phyloP scores from a whole-genome alignment of 2,329 filamentous ascomycete species.

The Fusarium staphyleae region DNA sequence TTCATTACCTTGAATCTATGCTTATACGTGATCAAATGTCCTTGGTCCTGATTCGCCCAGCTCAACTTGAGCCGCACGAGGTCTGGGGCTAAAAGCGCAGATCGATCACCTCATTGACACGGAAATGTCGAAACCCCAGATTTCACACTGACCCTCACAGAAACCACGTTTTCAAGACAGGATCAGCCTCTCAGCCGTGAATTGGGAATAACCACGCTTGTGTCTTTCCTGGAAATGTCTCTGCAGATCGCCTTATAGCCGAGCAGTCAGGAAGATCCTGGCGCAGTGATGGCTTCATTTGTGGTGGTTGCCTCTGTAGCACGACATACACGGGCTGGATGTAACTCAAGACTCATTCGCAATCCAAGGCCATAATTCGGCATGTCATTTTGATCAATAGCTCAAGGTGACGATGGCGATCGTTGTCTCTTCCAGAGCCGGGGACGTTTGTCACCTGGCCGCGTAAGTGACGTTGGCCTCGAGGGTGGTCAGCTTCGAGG shows the following conservation, averaged over 20 bases:
- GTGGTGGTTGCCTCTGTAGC: background rate
- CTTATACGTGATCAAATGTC: conserved; percentile 26
- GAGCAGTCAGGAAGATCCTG: background rate
- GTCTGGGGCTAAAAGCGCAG: conserved; percentile 18
- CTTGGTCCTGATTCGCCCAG: conserved; percentile 18
- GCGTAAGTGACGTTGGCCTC: background rate
- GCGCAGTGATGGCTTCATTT: conserved; percentile 1
- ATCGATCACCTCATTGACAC: conserved; percentile 34
- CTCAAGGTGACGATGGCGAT: conserved; percentile 18
- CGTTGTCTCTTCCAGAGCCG: conserved; percentile 16
- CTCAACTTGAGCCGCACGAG: conserved; percentile 13
- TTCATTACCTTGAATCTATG: conserved; percentile 29
- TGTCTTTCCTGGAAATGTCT: conserved; percentile 26
- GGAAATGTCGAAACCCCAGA: conserved; percentile 34
- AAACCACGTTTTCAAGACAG: conserved; percentile 2
- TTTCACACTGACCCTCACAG: conserved; percentile 1
- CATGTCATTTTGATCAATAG: conserved; percentile 9
- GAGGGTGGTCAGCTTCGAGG: background rate
- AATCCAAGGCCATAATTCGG: conserved; percentile 8
- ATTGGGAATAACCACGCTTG: background rate
- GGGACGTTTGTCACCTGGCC: background rate
- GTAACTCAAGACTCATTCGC: conserved; percentile 8
- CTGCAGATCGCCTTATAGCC: conserved; percentile 21
- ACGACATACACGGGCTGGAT: conserved; percentile 9
- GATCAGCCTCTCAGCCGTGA: background rate